phyloP scores from a whole-genome alignment of 202 grass and related monocot genomes.

The Setaria viridis region DNA sequence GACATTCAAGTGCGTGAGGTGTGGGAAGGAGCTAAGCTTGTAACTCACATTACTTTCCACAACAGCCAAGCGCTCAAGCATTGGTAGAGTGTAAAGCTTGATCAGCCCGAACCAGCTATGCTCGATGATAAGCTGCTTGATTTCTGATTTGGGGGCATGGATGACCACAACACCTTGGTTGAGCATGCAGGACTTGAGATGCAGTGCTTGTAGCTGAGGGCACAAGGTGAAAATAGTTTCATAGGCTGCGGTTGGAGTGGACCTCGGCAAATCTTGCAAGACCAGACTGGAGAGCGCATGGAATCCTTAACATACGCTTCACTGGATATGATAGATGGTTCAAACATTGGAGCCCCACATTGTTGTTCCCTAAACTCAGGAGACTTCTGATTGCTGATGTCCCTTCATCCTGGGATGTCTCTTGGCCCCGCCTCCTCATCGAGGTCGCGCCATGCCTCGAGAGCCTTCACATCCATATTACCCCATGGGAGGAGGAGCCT shows the following conservation, averaged over 20 bases:
- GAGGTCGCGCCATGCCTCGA: conserved; percentile 1
- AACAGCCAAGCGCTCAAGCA: conserved; percentile 11
- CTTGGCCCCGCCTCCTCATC: conserved; percentile 18
- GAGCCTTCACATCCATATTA: conserved; percentile 28
- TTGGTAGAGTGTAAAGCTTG: neutral
- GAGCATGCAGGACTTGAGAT: neutral
- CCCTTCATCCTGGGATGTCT: conserved; percentile 29
- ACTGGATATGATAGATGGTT: conserved; percentile 24
- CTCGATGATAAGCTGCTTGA: neutral
- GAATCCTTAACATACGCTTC: neutral
- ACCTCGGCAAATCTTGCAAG: neutral
- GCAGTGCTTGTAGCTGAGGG: conserved; percentile 1
- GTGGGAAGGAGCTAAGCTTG: neutral
- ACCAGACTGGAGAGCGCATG: neutral
- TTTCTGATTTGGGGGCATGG: neutral
- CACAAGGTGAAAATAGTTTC: neutral
- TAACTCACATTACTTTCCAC: neutral
- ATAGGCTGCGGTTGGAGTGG: neutral
- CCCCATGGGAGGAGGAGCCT: conserved; percentile 1
- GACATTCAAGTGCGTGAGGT: neutral
- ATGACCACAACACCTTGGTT: neutral
- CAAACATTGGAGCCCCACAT: neutral
- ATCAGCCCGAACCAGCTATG: neutral
- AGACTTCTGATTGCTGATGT: conserved; percentile 29
- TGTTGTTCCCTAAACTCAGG: conserved; percentile 10